Percentiles rank a stretch among this genome's conserved stretches.
phyloP scores from a whole-genome alignment of 768 basidiomycete genomes.

The Hypsizygus marmoreus region DNA sequence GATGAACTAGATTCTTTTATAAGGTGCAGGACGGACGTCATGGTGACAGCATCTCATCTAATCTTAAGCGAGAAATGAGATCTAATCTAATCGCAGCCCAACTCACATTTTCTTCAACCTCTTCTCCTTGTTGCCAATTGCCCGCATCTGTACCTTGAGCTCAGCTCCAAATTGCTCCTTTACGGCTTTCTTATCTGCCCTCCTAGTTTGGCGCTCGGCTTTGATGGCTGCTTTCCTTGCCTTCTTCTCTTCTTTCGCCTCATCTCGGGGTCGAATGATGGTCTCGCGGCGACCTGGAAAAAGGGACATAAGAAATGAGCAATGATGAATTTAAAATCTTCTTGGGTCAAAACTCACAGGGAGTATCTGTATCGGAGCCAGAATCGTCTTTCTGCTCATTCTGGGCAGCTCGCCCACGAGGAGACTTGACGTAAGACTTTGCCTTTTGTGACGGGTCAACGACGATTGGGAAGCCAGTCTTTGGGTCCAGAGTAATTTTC shows the following conservation, averaged over 20 bases:
- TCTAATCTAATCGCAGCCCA: constrained; percentile 13
- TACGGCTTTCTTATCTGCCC: constrained; percentile 66
- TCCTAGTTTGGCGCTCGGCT: constrained; percentile 60
- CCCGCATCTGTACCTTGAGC: constrained; percentile 59
- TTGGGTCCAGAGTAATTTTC: constrained; percentile 72
- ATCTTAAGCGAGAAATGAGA: constrained; percentile 17
- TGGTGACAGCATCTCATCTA: constrained; percentile 6
- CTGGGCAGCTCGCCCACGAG: constrained; percentile 9
- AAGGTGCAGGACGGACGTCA: neutral
- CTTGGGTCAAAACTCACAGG: constrained; percentile 18
- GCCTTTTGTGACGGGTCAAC: constrained; percentile 22
- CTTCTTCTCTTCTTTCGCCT: constrained; percentile 75
- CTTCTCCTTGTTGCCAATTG: constrained; percentile 45
- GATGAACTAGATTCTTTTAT: no score
- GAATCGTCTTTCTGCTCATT: constrained; percentile 25
- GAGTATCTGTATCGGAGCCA: constrained; percentile 26
- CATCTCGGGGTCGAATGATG: constrained; percentile 69
- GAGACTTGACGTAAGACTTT: constrained; percentile 19
- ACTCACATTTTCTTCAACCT: constrained; percentile 47
- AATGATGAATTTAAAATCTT: neutral
- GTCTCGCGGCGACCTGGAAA: constrained; percentile 38
- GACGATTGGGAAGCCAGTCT: constrained; percentile 74
- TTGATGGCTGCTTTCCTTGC: constrained; percentile 72
- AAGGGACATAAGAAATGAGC: neutral
- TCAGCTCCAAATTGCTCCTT: constrained; percentile 68